These are phyloP conservation scores for Epichloe elymi DNA, from an alignment of 2,329 filamentous ascomycete genomes.

Conservation along the genomic window DNA sequence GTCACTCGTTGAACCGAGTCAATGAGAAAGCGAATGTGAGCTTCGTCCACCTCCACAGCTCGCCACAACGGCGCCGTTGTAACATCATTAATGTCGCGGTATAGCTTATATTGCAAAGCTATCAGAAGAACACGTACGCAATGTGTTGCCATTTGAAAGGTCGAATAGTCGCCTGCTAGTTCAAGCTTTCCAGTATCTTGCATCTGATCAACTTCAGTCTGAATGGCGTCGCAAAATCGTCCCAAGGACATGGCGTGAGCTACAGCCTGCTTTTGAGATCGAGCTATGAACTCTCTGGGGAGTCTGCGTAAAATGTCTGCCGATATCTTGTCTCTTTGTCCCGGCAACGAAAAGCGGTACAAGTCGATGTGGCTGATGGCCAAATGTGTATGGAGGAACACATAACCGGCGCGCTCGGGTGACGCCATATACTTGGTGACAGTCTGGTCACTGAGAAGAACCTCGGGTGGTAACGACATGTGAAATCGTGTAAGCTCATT, in stretches of 20 bases:
- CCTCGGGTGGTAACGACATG: constrained; percentile 20
- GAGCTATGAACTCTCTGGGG: constrained; percentile 22
- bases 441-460: constrained; percentile 22
- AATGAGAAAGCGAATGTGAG: constrained; percentile 20
- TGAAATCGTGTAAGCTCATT: constrained; percentile 23
- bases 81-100: constrained; percentile 19
- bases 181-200: constrained; percentile 13
- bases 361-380: constrained; percentile 25
- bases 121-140: constrained; percentile 21
- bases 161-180: constrained; percentile 18
- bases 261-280: constrained; percentile 26
- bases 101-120: constrained; percentile 23
- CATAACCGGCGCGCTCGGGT: constrained; percentile 20
- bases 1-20: constrained; percentile 21
- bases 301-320: constrained; percentile 21
- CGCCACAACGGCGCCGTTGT: constrained; percentile 25
- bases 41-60: constrained; percentile 18
- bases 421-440: constrained; percentile 19
- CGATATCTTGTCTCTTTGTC: constrained; percentile 19
- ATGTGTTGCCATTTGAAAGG: constrained; percentile 19
- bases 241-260: constrained; percentile 24
- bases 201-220: constrained; percentile 16
- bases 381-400: constrained; percentile 24
- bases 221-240: constrained; percentile 23
- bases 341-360: constrained; percentile 26